A percentile compares a stretch with the other conserved stretches of the same genome.
These are phyloP conservation scores for Liriodendron chinense DNA, from an alignment of 164 flowering plant genomes.

Conservation along the genomic window DNA sequence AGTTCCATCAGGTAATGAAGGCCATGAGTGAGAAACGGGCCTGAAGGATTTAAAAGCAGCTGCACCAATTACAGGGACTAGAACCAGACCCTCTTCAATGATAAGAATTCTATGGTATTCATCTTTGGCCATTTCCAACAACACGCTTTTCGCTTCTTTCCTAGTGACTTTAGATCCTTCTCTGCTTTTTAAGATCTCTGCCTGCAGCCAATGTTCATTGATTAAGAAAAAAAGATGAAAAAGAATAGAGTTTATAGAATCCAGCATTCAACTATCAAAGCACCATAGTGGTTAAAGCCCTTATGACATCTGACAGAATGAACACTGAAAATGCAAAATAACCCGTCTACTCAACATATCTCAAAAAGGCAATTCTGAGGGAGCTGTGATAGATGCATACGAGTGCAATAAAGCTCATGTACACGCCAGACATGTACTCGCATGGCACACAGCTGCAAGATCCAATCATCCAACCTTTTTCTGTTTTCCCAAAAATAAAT, in stretches of 20 bases:
- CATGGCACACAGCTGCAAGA: too few species aligned
- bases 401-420: too few species aligned
- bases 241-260: constrained; percentile 13
- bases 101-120: constrained; percentile 68
- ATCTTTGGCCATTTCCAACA: constrained; percentile 72
- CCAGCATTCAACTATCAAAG: neutral
- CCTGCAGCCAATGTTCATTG: constrained; percentile 43
- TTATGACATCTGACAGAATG: neutral
- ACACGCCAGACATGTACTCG: too few species aligned
- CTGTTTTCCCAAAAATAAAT: too few species aligned
- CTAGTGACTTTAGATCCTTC: constrained; percentile 50
- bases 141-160: constrained; percentile 67
- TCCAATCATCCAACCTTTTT: too few species aligned
- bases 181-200: constrained; percentile 38
- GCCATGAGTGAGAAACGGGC: constrained; percentile 69
- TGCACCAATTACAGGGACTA: constrained; percentile 73
- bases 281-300: neutral
- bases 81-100: constrained; percentile 79
- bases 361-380: too few species aligned
- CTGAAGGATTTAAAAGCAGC: constrained; percentile 67
- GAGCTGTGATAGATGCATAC: too few species aligned
- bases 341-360: too few species aligned
- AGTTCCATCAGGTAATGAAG: constrained; percentile 83
- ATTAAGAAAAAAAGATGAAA: neutral
- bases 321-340: too few species aligned